phyloP scores from a whole-genome alignment of 768 basidiomycete species.

The Collybia mongolica region DNA sequence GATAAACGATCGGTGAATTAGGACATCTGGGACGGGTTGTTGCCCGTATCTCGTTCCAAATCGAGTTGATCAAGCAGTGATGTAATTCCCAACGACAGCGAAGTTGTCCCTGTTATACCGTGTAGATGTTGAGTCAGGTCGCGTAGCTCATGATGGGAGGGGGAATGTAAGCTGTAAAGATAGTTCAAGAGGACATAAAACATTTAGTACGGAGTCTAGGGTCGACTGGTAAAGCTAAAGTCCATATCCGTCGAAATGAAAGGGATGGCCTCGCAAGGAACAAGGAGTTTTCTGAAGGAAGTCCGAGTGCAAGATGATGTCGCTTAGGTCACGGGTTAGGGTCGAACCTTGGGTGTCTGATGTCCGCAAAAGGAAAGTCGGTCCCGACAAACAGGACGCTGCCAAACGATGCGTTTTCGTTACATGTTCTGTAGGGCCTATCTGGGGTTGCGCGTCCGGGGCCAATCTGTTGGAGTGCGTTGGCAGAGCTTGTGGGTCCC shows the following conservation, averaged over 20 bases:
- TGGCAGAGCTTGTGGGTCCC: slow-evolving; percentile 13
- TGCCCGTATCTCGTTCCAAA: too few species aligned
- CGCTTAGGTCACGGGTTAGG: slow-evolving; percentile 4
- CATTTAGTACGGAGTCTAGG: not conserved
- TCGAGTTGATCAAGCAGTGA: too few species aligned
- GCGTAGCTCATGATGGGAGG: not conserved
- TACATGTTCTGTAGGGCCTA: not conserved
- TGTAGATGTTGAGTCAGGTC: too few species aligned
- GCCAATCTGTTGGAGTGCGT: not conserved
- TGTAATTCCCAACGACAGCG: too few species aligned
- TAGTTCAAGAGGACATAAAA: not conserved
- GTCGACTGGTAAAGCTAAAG: not conserved
- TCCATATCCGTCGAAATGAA: slow-evolving; percentile 13
- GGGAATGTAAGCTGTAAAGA: not conserved
- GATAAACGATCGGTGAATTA: too few species aligned
- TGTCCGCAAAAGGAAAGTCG: slow-evolving; percentile 9
- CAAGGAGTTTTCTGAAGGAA: slow-evolving; percentile 20
- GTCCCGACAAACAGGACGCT: slow-evolving; percentile 5
- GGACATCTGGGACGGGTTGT: too few species aligned
- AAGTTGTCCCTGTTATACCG: too few species aligned
- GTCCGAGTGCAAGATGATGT: not conserved
- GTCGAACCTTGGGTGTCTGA: not conserved
- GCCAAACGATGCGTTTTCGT: not conserved
- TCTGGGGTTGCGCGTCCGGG: not conserved
- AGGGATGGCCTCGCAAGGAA: slow-evolving; percentile 23